Base-by-base conservation (phyloP, 139 green algal genomes). In the Chlorella sp. region DNA sequence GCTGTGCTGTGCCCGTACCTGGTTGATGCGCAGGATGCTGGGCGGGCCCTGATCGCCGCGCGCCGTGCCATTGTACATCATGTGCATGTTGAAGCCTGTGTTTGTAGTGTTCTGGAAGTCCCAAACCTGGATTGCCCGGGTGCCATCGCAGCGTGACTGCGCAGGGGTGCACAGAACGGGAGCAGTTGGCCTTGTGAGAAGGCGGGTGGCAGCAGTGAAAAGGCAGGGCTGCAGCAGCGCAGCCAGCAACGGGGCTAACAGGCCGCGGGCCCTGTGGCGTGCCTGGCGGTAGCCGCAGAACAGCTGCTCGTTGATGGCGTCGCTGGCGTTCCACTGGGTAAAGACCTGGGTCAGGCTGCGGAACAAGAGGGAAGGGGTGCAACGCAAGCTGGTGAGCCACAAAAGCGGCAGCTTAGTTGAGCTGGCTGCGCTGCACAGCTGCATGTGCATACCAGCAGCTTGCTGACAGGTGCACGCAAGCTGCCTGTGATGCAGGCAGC, bases 251-350 rank as follows among this genome's bases (percentile, higher is more conserved):
- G n/a, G n/a, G n/a, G n/a, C n/a, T n/a, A n/a, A n/a, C n/a, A n/a
- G n/a, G n/a, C n/a, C n/a, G n/a, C n/a, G n/a, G n/a, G n/a, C n/a
- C n/a, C 51, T 3, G 13, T 24, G 14, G 9, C 85, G 41, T 6
- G 84, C 88, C 74, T 91, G 44, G 26, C 84, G 76, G 83, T 91
- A 95, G 14, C 88, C 93, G 87, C 93, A 95, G 85, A 93, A 95
- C 22, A 94, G 83, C 30, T 65, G 64, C 0, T 58, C 51, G 73
- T 94, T 78, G 43, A 95, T 80, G 36, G 68, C 82, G 1, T 58
- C 30, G 36, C 13, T 88, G 1, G 24, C 38, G 20, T 80, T 13
- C 56, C 69, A 88, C 3, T 78, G 74, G 38, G 77, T 30, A 5
- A 84, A 26, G 30, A 70, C 64, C 32, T 44, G 26, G 14, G 85